These are phyloP conservation scores for Zopfochytrium polystomum DNA, from an alignment of 371 early-diverging fungal genomes.

Conservation along the genomic window DNA sequence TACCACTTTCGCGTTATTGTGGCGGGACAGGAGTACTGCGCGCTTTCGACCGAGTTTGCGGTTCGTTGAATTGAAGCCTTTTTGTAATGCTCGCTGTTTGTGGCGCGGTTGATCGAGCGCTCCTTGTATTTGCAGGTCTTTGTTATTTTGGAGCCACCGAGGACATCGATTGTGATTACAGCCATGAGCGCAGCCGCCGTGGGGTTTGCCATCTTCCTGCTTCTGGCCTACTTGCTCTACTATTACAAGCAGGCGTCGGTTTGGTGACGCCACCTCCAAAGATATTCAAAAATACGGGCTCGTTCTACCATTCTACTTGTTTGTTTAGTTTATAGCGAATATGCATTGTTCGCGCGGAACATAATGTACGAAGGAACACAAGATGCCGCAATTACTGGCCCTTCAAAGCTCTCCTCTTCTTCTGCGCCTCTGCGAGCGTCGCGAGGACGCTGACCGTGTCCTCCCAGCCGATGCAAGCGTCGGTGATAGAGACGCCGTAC, in stretches of 20 bases:
- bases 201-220: slow-evolving; percentile 20
- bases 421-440: slow-evolving; percentile 57
- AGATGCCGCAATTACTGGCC: no score
- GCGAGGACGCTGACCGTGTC: slow-evolving; percentile 66
- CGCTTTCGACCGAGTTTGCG: slow-evolving; percentile 7
- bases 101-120: neutral
- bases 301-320: no score
- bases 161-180: slow-evolving; percentile 22
- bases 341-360: no score
- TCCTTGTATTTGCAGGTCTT: slow-evolving; percentile 22
- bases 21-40: slow-evolving; percentile 28
- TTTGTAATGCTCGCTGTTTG: neutral
- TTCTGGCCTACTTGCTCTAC: slow-evolving; percentile 23
- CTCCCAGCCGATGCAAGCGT: slow-evolving; percentile 80
- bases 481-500: slow-evolving; percentile 80
- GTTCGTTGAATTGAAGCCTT: slow-evolving; percentile 2
- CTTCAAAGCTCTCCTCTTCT: no score
- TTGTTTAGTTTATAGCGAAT: no score
- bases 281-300: no score
- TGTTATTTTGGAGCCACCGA: slow-evolving; percentile 24
- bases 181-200: slow-evolving; percentile 30
- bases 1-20: slow-evolving; percentile 32
- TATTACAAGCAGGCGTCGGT: slow-evolving; percentile 2
- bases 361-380: no score
- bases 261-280: neutral